These are phyloP conservation scores for Ogataea naganishii DNA, from an alignment of 805 yeast genomes.

Conservation along the genomic window DNA sequence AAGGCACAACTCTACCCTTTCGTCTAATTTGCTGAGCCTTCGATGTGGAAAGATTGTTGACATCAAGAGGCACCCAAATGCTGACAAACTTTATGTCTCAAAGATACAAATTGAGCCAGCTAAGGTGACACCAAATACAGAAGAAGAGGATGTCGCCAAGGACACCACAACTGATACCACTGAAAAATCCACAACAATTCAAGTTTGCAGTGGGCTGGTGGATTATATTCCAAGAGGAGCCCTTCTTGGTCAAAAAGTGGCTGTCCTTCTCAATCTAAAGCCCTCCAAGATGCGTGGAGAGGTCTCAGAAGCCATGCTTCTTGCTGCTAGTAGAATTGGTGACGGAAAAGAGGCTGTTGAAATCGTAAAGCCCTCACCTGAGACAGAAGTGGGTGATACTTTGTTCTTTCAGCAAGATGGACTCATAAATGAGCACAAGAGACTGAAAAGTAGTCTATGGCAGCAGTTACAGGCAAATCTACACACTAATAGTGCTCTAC, in stretches of 20 bases:
- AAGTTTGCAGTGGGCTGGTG: conserved; percentile 56
- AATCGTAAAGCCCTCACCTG: too few species aligned
- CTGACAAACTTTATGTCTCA: conserved; percentile 53
- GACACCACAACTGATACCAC: conserved; percentile 6
- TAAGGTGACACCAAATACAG: conserved; percentile 1
- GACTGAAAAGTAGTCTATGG: too few species aligned
- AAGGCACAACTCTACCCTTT: conserved; percentile 2
- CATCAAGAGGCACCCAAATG: conserved; percentile 42
- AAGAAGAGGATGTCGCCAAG: too few species aligned
- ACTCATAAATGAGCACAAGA: too few species aligned
- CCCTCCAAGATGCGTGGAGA: conserved; percentile 58
- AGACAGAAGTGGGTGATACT: too few species aligned
- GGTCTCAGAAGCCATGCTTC: conserved; percentile 53
- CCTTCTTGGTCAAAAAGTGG: conserved; percentile 34
- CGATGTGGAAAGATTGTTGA: conserved; percentile 41
- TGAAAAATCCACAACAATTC: conserved; percentile 15
- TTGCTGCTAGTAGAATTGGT: too few species aligned
- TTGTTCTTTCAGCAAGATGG: too few species aligned
- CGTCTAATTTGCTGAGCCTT: conserved; percentile 18
- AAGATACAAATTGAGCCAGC: conserved; percentile 26
- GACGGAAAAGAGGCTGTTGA: conserved; percentile 14
- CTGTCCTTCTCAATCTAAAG: conserved; percentile 49
- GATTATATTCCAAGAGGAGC: conserved; percentile 29
- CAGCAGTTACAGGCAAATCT: too few species aligned
- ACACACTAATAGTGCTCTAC: too few species aligned